Percentiles rank a stretch among this genome's conserved stretches.
Conservation (phyloP, 371 early-diverging fungal genomes). For the Thermomucor indicae-seudaticae region DNA sequence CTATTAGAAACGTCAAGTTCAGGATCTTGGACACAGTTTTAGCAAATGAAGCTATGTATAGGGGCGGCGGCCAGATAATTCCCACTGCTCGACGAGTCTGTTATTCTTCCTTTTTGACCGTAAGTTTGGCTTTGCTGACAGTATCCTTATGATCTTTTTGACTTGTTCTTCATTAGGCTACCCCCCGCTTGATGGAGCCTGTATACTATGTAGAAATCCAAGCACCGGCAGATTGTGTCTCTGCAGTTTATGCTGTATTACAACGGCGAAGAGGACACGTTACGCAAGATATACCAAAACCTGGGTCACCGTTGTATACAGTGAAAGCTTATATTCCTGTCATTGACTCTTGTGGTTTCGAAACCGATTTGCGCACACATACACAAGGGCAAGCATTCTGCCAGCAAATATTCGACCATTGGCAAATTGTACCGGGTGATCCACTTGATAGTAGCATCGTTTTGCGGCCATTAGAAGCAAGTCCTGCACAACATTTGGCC, state of each 20-base stretch:
- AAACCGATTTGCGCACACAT: slow-evolving; percentile 93
- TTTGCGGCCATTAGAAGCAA: slow-evolving; percentile 87
- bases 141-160: no score
- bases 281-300: slow-evolving; percentile 91
- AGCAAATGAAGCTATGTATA: slow-evolving; percentile 84
- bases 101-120: slow-evolving; percentile 92
- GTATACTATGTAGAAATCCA: slow-evolving; percentile 94
- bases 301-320: slow-evolving; percentile 93
- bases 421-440: slow-evolving; percentile 97
- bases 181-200: slow-evolving; percentile 97
- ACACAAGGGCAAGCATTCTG: slow-evolving; percentile 97
- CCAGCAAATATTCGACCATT: slow-evolving; percentile 95
- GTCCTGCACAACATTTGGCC: slow-evolving; percentile 83
- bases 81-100: slow-evolving; percentile 98
- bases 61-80: slow-evolving; percentile 97
- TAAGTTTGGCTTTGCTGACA: slow-evolving; percentile 29
- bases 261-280: slow-evolving; percentile 96
- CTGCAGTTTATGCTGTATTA: slow-evolving; percentile 92
- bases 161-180: slow-evolving; percentile 85
- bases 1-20: slow-evolving; percentile 90
- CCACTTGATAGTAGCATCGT: slow-evolving; percentile 89
- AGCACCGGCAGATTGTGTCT: slow-evolving; percentile 93
- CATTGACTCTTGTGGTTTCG: slow-evolving; percentile 95
- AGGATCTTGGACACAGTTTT: slow-evolving; percentile 84
- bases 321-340: slow-evolving; percentile 94